Evolutionary conservation across 1,139 yeast genomes (phyloP), one percentile per base, ranked within the genome.

Genomic region (Sugiyamaella paludigena): DNA sequence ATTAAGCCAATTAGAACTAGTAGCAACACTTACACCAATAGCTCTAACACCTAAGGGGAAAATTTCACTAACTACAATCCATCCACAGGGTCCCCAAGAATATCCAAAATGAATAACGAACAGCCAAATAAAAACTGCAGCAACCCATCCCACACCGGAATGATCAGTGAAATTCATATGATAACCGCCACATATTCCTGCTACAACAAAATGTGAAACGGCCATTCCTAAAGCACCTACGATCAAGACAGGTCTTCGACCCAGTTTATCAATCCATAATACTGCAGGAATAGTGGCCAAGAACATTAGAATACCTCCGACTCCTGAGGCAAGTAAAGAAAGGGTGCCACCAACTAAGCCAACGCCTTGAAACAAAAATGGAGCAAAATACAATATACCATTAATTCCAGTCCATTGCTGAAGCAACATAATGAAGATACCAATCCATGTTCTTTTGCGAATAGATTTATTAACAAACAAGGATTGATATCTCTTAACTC

Each of bases 1-100:
- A 73, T 84, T 81, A 45, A 84, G 57, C 95, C 95, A 87, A 72
- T 87, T 87, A 30, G 87, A 79, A 13, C 87, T 85, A 40, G 80
- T 76, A 49, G 89, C 65, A 40, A 80, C 67, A 33, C 84, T 78
- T 68, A 65, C 63, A 71, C 82, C 68, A 66, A 71, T 51, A 50
- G 83, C 74, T 66, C 84, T 74, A 68, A 79, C 82, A 65, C 80
- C 71, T 42, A 79, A 71, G 54, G 81, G 79, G 80, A 80, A 77
- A 49, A 80, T 73, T 65, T 71, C 74, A 3, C 67, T 77, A 75
- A 78, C 71, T 72, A 79, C 79, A 47, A 79, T 71, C 83, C 83
- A 79, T 59, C 74, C 73, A 54, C 76, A 77, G 24, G 79, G 81
- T 63, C 83, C 83, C 85, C 84, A 81, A 1, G 86, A 80, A n/a